Evolutionary conservation across 345 rosid genomes (phyloP), one percentile per base, ranked within the genome.

Genomic region (Eucalyptus sideroxylon): DNA sequence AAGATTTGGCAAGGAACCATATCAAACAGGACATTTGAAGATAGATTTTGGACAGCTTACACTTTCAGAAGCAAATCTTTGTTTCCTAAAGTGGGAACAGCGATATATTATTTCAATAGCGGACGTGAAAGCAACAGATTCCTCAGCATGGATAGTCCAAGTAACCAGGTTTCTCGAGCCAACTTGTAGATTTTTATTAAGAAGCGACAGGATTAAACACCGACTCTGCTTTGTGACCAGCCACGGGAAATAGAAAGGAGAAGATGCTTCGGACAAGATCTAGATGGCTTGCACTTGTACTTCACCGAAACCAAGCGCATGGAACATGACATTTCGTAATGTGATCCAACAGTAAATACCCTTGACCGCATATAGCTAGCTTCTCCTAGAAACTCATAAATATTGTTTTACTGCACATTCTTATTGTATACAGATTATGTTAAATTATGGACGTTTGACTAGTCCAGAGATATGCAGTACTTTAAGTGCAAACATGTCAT

Each of bases 51-150:
- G 15, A 69, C 69, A 59, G 89, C 96, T 14, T 93, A 96, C 99
- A 91, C 98, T 97, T 89, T 92, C 91, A 89, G 98, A 97, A 97
- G 93, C 86, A 95, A 5, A 88, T 95, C 98, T 88, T 94, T 96
- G 89, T 95, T 96, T 88, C 90, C 97, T 92, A 96, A 92, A 60
- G 49, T 91, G 87, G 87, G 90, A 91, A 91, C 96, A 95, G 42
- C 91, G 93, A 50, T 94, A 86, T 87, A 89, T 89, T 88, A 96
- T 89, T 88, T 96, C 96, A 49, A 91, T 92, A 27, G 92, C 91
- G 80, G 91, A 91, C 91, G 90, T 97, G 56, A 95, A 96, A 80
- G 95, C 93, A 93, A 90, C 55, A 8, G 93, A 94, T 91, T 97
- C 98, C 92, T 97, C 96, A 21, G 97, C 97, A 86, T 92, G 95